Percentiles rank a stretch among this genome's conserved stretches.
Evolutionary conservation across 371 early-diverging fungal genomes (phyloP).

Genomic region (Rhizomucor pusillus): DNA sequence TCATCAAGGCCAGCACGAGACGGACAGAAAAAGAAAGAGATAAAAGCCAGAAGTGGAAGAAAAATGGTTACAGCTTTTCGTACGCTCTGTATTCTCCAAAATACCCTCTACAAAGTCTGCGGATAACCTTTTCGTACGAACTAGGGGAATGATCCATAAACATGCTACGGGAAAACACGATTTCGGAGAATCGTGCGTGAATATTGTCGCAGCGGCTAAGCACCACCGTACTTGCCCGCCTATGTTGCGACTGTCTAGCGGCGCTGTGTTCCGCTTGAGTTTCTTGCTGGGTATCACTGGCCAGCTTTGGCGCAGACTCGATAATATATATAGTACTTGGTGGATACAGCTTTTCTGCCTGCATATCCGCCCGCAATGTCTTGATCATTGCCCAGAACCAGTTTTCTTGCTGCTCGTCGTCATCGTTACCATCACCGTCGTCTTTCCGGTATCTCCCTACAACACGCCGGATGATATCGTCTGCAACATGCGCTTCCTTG

Average conservation of each 20-base stretch:
- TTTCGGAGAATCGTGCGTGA: slow-evolving; percentile 62
- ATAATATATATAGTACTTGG: slow-evolving; percentile 70
- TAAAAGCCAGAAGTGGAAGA: too few species aligned
- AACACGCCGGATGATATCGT: slow-evolving; percentile 66
- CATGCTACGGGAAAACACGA: slow-evolving; percentile 70
- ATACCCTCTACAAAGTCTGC: slow-evolving; percentile 25
- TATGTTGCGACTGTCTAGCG: slow-evolving; percentile 18
- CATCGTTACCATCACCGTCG: slow-evolving; percentile 14
- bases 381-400: slow-evolving; percentile 84
- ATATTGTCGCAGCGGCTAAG: slow-evolving; percentile 68
- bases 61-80: slow-evolving; percentile 2
- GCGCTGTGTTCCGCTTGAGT: slow-evolving; percentile 8
- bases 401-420: slow-evolving; percentile 49
- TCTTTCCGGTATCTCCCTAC: slow-evolving; percentile 42
- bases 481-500: slow-evolving; percentile 62
- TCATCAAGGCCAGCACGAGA: too few species aligned
- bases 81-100: slow-evolving; percentile 21
- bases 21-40: too few species aligned
- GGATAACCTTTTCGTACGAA: slow-evolving; percentile 56
- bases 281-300: slow-evolving; percentile 11
- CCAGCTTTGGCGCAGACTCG: slow-evolving; percentile 45
- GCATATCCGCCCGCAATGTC: slow-evolving; percentile 79
- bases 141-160: slow-evolving; percentile 72
- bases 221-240: slow-evolving; percentile 38
- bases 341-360: slow-evolving; percentile 77